Evolutionary conservation across 2,329 filamentous ascomycete genomes (phyloP), one percentile per base, ranked within the genome.

Genomic region (Leptosphaerulina australis): DNA sequence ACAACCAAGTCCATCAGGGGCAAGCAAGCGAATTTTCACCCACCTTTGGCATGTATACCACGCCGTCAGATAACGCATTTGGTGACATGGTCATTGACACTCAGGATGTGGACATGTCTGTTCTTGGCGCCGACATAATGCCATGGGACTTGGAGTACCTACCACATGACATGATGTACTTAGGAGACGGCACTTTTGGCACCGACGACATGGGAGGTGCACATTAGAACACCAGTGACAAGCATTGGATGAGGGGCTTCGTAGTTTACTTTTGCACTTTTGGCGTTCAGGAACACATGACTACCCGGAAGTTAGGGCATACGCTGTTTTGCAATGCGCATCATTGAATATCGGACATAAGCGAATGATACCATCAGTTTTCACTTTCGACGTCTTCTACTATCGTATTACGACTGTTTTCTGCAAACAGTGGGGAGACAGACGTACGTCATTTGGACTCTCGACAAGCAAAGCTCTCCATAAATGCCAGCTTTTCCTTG

Each of bases 21-120:
- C 49, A 41, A 6, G 11, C 37, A 9, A 44, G 17, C 28, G 50
- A 53, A 2, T 64, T 69, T 11, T 67, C 68, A 1, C 60, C 68
- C 1, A 60, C 61, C 3, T 64, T 66, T 33, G 45, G 44, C 24
- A 60, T 58, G 7, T 70, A 67, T 26, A 53, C 64, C 2, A 62
- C 58, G 2, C 60, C 63, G 2, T 59, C 62, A 5, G 61, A 71
- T 17, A 60, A 60, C 5, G 59, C 70, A 1, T 70, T 78, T 36
- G 74, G 74, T 4, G 74, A 79, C 50, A 87, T 91, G 73, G 85
- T 88, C 54, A 89, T 92, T 58, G 85, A 90, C 66, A 87, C 84
- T 52, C 88, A 90, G 56, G 88, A 92, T 57, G 84, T 93, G 25
- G 88, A 92, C 56, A 87, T 92, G 78, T 83, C 82, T 18, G 76